These are phyloP conservation scores for Fagopyrum tataricum DNA, from an alignment of 148 eudicot genomes.

Conservation along the genomic window DNA sequence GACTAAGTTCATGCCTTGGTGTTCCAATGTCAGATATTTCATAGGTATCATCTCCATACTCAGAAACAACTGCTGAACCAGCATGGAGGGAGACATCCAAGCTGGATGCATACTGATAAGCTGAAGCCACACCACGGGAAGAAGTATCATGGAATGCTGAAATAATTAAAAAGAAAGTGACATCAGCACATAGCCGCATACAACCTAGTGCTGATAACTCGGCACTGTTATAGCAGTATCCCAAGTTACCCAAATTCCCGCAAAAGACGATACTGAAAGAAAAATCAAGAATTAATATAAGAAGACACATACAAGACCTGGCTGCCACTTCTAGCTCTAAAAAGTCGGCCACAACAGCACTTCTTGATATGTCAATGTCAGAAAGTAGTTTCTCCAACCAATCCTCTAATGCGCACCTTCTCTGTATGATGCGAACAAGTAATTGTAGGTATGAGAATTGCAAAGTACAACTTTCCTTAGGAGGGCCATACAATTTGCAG, in stretches of 20 bases:
- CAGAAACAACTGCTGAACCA: slow-evolving; percentile 52
- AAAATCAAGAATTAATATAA: background rate
- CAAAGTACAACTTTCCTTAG: background rate
- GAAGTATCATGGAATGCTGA: slow-evolving; percentile 69
- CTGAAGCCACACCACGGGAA: slow-evolving; percentile 22
- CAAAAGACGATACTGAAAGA: background rate
- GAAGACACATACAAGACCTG: slow-evolving; percentile 65
- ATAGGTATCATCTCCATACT: slow-evolving; percentile 44
- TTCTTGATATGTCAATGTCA: slow-evolving; percentile 78
- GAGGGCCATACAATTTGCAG: background rate
- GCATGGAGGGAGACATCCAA: slow-evolving; percentile 34
- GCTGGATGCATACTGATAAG: slow-evolving; percentile 32
- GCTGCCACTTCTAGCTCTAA: slow-evolving; percentile 97
- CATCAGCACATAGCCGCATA: background rate
- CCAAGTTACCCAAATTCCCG: background rate
- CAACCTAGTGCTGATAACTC: background rate
- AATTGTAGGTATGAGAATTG: background rate
- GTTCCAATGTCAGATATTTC: slow-evolving; percentile 53
- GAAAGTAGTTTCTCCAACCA: slow-evolving; percentile 80
- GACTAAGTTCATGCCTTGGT: slow-evolving; percentile 39
- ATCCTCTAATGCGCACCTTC: slow-evolving; percentile 67
- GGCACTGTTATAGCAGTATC: background rate
- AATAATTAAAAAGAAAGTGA: background rate
- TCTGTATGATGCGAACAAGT: slow-evolving; percentile 41
- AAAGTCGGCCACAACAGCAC: slow-evolving; percentile 75